A percentile compares a stretch with the other conserved stretches of the same genome.
Conservation (phyloP, 345 rosid genomes). For the Hibiscus tridactylites region DNA sequence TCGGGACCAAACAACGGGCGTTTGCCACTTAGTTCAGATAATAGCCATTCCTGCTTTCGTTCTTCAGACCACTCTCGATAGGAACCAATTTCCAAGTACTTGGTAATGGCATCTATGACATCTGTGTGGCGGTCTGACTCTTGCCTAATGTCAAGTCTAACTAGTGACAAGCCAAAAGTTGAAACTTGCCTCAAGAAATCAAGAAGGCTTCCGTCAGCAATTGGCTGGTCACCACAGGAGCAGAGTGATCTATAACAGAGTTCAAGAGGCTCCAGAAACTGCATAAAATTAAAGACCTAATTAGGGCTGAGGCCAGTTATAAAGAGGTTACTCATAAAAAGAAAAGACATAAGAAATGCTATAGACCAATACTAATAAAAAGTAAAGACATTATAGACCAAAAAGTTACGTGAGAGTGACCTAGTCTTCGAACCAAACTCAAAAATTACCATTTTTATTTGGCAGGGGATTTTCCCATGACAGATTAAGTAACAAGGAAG, state of each 20-base stretch:
- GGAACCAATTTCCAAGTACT: conserved; percentile 76
- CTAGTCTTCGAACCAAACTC: neutral
- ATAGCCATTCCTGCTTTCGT: conserved; percentile 77
- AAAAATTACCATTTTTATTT: neutral
- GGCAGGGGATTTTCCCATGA: neutral
- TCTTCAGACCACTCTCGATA: conserved; percentile 92
- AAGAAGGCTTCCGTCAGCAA: conserved; percentile 98
- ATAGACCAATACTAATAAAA: neutral
- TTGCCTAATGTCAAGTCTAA: conserved; percentile 90
- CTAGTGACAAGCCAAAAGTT: conserved; percentile 91
- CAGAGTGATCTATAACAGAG: conserved; percentile 92
- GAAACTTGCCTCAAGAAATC: conserved; percentile 98
- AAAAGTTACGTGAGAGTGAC: neutral
- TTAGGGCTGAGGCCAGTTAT: conserved; percentile 8
- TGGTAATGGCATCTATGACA: conserved; percentile 87
- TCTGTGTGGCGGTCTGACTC: conserved; percentile 97
- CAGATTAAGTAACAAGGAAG: neutral
- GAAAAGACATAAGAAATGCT: neutral
- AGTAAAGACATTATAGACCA: neutral
- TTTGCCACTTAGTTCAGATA: conserved; percentile 79
- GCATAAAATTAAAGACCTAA: conserved; percentile 1
- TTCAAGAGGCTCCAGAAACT: conserved; percentile 98
- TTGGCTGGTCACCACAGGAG: conserved; percentile 79
- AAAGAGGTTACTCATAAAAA: neutral
- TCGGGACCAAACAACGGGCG: conserved; percentile 96